Evolutionary conservation across 2,329 filamentous ascomycete species (phyloP), one percentile per base, ranked within the genome.

Genomic region (Colletotrichum paranaense): DNA sequence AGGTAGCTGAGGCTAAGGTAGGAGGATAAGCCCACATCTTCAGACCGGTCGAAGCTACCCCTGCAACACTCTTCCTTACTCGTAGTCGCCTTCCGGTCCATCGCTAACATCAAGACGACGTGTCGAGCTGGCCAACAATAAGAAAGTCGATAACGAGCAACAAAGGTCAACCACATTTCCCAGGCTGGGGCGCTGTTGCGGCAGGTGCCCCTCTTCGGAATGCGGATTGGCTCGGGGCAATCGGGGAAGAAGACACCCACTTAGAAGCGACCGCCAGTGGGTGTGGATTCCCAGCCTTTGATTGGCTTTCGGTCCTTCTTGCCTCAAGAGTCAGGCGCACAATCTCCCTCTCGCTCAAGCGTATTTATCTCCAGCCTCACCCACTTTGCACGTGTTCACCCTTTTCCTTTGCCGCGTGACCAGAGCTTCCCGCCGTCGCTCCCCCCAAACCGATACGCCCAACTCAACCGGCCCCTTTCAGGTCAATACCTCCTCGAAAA

Each of bases 381-480:
- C 78, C 79, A 80, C 78, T 74, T 80, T 82, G 81, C 82, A 84
- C 82, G 82, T 84, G 82, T 81, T 83, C 78, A 78, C 78, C 77
- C 77, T 79, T 77, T 79, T 81, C 77, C 76, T 77, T 78, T 76
- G 78, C 82, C 82, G 81, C 82, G 82, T 84, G 82, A 84, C 81
- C 80, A 69, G 66, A 73, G 67, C 71, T 73, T 71, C 71, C 71
- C 67, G 71, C 62, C 71, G 71, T 60, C 65, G 64, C 57, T 65
- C 56, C 60, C 58, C 62, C 69, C 16, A 67, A 63, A 46, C 68
- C 73, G 60, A 59, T 62, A 38, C 64, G 62, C 58, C 65, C 70
- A 52, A 57, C 66, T 74, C 65, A 62, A 75, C 70, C 38, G 73
- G 56, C 32, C 38, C 62, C 62, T 26, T 62, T 46, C 24, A 53